phyloP scores from a whole-genome alignment of 2,329 filamentous ascomycete species.

The Stachybotrys chlorohalonatus region DNA sequence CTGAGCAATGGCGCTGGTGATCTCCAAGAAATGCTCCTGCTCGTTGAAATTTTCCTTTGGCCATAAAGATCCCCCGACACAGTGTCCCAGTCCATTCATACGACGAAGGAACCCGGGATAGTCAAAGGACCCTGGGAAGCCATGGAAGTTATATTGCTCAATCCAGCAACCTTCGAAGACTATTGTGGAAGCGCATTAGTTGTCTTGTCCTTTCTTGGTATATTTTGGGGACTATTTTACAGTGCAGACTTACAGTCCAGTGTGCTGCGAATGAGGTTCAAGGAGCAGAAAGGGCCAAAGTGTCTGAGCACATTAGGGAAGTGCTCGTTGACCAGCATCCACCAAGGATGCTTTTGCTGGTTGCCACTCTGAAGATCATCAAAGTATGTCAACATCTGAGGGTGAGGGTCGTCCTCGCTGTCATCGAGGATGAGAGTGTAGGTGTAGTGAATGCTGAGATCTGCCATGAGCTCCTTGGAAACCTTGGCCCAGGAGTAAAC shows the following conservation, averaged over 20 bases:
- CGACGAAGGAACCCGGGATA: conserved; percentile 11
- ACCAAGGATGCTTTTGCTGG: conserved; percentile 8
- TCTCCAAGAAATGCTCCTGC: conserved; percentile 6
- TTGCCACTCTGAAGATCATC: conserved; percentile 7
- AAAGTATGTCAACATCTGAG: conserved; percentile 8
- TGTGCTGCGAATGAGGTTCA: conserved; percentile 10
- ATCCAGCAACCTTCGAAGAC: conserved; percentile 12
- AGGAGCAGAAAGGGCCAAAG: conserved; percentile 8
- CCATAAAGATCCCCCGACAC: conserved; percentile 7
- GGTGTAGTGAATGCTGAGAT: conserved; percentile 10
- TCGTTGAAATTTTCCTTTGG: conserved; percentile 7
- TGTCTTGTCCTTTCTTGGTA: not conserved
- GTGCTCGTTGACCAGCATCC: conserved; percentile 9
- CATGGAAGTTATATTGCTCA: conserved; percentile 11
- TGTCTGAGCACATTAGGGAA: conserved; percentile 9
- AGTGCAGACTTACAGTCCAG: conserved; percentile 4
- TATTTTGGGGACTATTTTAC: too few species aligned
- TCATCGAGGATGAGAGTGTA: conserved; percentile 11
- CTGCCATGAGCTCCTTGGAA: conserved; percentile 8
- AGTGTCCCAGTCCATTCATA: conserved; percentile 11
- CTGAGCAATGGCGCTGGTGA: conserved; percentile 8
- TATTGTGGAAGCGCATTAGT: not conserved
- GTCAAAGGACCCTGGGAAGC: conserved; percentile 7
- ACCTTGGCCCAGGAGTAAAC: conserved; percentile 18
- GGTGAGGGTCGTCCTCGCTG: conserved; percentile 5